Evolutionary conservation across 257 asterid genomes (phyloP), one percentile per base, ranked within the genome.

Genomic region (Petunia axillaris): DNA sequence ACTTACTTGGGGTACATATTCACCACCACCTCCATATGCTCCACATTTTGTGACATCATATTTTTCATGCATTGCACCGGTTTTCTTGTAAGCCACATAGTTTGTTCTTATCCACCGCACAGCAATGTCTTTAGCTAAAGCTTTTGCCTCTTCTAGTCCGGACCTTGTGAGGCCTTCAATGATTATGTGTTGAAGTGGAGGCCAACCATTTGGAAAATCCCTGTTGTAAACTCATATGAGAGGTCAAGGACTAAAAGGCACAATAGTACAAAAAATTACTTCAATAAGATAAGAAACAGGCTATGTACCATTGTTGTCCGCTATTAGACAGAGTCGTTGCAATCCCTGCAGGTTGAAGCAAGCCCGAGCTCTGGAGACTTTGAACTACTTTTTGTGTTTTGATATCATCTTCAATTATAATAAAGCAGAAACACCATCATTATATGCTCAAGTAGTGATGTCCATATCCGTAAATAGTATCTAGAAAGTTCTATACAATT

Each of bases 131-230:
- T 85, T 16, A 6, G 97, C 98, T 65, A 94, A 48, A 2, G 66
- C 64, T 84, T 57, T 84, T 25, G 93, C 96, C 78, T 86, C 79
- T 71, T 86, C 77, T 3, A 91, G 88, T 48, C 90, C 88, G 0
- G 93, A 90, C 77, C 64, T 89, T 13, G 74, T 85, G 9, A 94
- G 92, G 64, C 98, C 99, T 84, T 96, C 98, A 5, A 86, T 92
- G 11, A 92, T 96, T 90, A 96, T 85, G 94, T 96, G 98, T 62
- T 96, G 98, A 57, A 94, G 85, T 0, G 99, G 99, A 0, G 98
- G 95, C 98, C 99, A 96, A 38, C 99, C 98, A 78, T 96, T 96
- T 2, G 99, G 99, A 82, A 84, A 92, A 77, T 96, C 99, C 99
- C 97, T 96, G 85, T 78, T 53, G 41, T 38, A 60, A 37, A 79